These are phyloP conservation scores for Cephaloascus albidus DNA, from an alignment of 805 yeast species.

Conservation along the genomic window DNA sequence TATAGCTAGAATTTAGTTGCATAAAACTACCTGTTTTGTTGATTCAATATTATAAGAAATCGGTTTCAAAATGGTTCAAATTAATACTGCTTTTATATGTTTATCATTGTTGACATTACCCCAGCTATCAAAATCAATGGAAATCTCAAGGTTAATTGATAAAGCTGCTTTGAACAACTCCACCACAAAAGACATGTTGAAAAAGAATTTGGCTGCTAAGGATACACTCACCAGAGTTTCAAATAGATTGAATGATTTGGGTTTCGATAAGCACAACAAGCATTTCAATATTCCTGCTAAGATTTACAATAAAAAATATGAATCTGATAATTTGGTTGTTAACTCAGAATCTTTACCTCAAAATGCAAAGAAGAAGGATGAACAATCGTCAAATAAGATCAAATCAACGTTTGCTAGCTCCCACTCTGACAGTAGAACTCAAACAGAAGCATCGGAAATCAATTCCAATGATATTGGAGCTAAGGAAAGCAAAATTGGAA, in stretches of 20 bases:
- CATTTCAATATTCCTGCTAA: background rate
- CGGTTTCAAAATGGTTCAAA: background rate
- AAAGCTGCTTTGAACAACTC: background rate
- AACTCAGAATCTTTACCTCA: background rate
- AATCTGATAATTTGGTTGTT: background rate
- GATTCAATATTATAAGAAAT: too few species aligned
- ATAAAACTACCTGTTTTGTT: too few species aligned
- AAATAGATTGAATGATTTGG: background rate
- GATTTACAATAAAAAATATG: background rate
- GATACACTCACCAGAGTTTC: background rate
- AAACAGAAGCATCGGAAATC: background rate
- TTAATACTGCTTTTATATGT: background rate
- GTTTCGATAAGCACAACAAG: background rate
- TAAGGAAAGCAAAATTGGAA: too few species aligned
- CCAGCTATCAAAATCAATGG: background rate
- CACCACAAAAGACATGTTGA: background rate
- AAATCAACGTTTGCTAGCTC: background rate
- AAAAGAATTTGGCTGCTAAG: background rate
- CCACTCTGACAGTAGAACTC: background rate
- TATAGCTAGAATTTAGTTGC: too few species aligned
- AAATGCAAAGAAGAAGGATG: background rate
- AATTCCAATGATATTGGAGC: background rate
- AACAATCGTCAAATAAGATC: background rate
- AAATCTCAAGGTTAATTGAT: background rate
- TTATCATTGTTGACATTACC: background rate